Evolutionary conservation across 257 asterid species (phyloP).

Genomic region (Penstemon davidsonii): DNA sequence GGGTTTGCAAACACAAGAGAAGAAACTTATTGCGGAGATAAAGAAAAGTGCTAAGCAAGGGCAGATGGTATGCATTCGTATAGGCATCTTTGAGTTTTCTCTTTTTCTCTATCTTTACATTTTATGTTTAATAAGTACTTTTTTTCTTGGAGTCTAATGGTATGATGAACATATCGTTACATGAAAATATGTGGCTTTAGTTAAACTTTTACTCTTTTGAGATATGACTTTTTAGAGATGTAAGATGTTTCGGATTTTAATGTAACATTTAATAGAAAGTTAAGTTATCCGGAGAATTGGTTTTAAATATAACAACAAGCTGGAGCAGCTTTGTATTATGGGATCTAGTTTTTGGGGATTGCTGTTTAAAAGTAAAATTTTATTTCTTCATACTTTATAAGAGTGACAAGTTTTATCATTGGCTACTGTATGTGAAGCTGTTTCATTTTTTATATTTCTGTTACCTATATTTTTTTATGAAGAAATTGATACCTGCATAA

Average conservation of each 20-base stretch:
- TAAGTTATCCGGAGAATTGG: neutral
- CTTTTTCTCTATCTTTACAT: neutral
- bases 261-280: neutral
- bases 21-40: constrained; percentile 85
- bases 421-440: neutral
- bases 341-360: neutral
- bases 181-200: constrained; percentile 14
- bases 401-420: constrained; percentile 14
- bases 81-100: constrained; percentile 6
- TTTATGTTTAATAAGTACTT: neutral
- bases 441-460: neutral
- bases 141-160: neutral
- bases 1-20: constrained; percentile 90
- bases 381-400: neutral
- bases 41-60: constrained; percentile 99
- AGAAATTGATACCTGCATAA: neutral
- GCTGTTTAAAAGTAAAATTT: neutral
- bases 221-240: neutral
- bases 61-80: constrained; percentile 67
- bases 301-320: neutral
- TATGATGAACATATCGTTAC: constrained; percentile 20
- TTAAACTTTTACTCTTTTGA: neutral
- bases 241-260: constrained; percentile 13
- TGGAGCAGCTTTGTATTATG: neutral
- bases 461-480: neutral